Percentiles rank a stretch among this genome's conserved stretches.
phyloP scores from a whole-genome alignment of 441 rosid species.

The Hypseocharis bilobata region DNA sequence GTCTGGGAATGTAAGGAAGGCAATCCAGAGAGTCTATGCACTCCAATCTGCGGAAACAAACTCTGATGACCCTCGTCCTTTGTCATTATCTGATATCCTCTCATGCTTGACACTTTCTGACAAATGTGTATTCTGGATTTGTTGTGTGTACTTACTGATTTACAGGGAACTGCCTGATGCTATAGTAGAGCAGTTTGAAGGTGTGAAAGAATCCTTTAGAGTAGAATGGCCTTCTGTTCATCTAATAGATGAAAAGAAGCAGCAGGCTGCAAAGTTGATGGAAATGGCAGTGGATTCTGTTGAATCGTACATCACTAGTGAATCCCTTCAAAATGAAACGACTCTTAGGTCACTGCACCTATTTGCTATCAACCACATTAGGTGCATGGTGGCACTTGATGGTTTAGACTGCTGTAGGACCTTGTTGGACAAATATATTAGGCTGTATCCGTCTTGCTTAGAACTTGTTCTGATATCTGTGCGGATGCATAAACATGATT shows the following conservation, averaged over 20 bases:
- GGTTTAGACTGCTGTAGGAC: conserved; percentile 37
- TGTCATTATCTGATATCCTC: conserved; percentile 67
- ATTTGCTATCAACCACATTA: conserved; percentile 51
- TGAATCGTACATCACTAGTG: conserved; percentile 24
- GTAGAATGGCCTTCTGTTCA: conserved; percentile 59
- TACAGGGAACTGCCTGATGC: conserved; percentile 79
- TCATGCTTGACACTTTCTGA: conserved; percentile 78
- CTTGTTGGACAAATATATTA: conserved; percentile 46
- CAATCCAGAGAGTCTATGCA: conserved; percentile 43
- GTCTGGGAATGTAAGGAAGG: conserved; percentile 64
- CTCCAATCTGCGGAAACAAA: conserved; percentile 34
- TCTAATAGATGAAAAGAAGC: conserved; percentile 41
- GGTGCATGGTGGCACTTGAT: conserved; percentile 51
- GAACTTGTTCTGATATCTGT: conserved; percentile 60
- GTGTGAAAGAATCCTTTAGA: conserved; percentile 47
- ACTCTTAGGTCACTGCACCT: conserved; percentile 33
- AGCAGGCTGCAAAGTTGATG: conserved; percentile 36
- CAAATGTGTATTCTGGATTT: conserved; percentile 94
- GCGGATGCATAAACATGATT: conserved; percentile 35
- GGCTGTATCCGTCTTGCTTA: conserved; percentile 52
- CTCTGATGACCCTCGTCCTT: conserved; percentile 53
- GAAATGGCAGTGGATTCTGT: conserved; percentile 37
- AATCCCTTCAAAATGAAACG: conserved; percentile 21
- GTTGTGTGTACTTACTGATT: conserved; percentile 69
- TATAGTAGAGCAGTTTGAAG: conserved; percentile 50